Evolutionary conservation across 768 basidiomycete genomes (phyloP).

Genomic region (Termitomyces sp.): DNA sequence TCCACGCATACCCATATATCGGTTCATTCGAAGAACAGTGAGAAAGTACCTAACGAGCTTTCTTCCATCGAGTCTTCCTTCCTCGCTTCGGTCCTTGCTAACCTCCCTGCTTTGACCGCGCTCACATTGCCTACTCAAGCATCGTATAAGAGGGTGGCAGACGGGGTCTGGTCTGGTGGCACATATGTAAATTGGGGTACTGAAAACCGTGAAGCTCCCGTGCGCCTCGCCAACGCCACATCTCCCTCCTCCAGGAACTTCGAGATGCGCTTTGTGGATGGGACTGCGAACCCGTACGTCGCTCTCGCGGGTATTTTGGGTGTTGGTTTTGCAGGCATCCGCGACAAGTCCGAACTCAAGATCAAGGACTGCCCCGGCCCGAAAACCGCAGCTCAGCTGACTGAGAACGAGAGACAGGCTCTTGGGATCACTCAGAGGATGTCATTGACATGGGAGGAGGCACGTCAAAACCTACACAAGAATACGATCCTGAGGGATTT

Average conservation of each 20-base stretch:
- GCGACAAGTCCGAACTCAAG: constrained; percentile 31
- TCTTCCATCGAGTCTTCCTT: constrained; percentile 53
- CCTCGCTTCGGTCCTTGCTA: constrained; percentile 54
- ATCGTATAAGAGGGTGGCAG: constrained; percentile 62
- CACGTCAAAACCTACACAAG: constrained; percentile 35
- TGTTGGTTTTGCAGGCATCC: constrained; percentile 52
- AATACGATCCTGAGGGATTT: constrained; percentile 32
- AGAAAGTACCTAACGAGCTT: constrained; percentile 25
- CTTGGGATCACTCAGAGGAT: constrained; percentile 51
- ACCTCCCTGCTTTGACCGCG: constrained; percentile 55
- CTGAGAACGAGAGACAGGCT: constrained; percentile 37
- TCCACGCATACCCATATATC: constrained; percentile 68
- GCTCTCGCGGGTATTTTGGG: constrained; percentile 55
- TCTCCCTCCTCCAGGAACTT: constrained; percentile 54
- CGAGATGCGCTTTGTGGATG: constrained; percentile 61
- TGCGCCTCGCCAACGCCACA: constrained; percentile 53
- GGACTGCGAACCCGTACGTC: constrained; percentile 62
- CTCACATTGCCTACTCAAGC: constrained; percentile 56
- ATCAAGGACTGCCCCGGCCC: constrained; percentile 33
- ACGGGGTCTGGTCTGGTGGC: constrained; percentile 71
- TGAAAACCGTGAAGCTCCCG: constrained; percentile 64
- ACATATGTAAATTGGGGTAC: constrained; percentile 68
- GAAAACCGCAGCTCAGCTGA: constrained; percentile 39
- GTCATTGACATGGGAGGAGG: constrained; percentile 47
- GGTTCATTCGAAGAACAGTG: constrained; percentile 37